Base-by-base conservation (phyloP, 805 yeast genomes). In the Candida germanica region DNA sequence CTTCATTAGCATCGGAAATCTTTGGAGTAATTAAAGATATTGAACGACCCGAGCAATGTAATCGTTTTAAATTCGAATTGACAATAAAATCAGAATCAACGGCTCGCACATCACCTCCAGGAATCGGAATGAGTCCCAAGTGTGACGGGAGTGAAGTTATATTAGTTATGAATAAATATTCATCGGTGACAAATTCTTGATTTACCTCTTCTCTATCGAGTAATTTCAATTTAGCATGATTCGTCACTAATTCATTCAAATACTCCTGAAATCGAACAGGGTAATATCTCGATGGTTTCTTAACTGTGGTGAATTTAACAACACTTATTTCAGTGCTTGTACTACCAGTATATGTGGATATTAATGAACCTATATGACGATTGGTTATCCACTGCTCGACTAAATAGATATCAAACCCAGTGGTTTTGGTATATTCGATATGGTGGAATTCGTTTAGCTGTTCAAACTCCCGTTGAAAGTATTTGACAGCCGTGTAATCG, bases 311-410 rank as follows among this genome's bases (percentile, higher is more conserved):
- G 39, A 80, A 71, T 23, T 74, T 76, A 23, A 64, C 54, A 2
- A 81, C 95, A 13, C 66, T 58, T 0, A 87, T 73, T 19, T 61
- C 60, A 47, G 87, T 85, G n/a, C 68, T 66, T 4, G 75, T 53
- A 51, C 87, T 85, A 3, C 98, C 98, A 0, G 98, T 91, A 57
- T 75, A 93, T 0, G 91, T 77, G 1, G 93, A 78, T 12, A 91
- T 80, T 4, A 84, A 70, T 1, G 83, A 71, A 17, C 85, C 79
- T 9, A 78, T 63, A 27, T 74, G 68, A 29, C 98, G 67, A 40
- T 80, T 80, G 22, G 83, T 71, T 3, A 85, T 82, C 98, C 98
- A 93, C 58, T 91, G 97, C 56, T 93, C 98, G 8, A 91, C 95
- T 25, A 93, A 69, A 56, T 93, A 93, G 11, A 85, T 75, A 58